Percentiles rank a stretch among this genome's conserved stretches.
These are phyloP conservation scores for Penicillium olsonii DNA, from an alignment of 2,329 filamentous ascomycete genomes.

Conservation along the genomic window DNA sequence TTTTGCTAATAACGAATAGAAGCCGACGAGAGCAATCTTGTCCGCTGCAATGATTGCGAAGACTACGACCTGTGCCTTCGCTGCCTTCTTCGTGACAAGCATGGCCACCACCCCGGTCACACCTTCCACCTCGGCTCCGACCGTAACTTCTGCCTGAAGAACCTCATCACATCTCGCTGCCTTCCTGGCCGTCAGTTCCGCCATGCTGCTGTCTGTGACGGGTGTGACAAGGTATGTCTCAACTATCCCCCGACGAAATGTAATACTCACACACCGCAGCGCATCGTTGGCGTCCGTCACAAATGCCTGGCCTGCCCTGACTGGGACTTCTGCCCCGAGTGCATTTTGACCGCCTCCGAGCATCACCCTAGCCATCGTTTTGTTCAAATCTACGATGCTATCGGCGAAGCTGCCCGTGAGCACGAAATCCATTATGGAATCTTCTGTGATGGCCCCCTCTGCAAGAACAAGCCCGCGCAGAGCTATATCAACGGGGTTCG, in stretches of 20 bases:
- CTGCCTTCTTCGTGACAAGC: slow-evolving; percentile 74
- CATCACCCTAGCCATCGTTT: slow-evolving; percentile 86
- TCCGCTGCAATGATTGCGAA: slow-evolving; percentile 80
- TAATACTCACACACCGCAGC: slow-evolving; percentile 42
- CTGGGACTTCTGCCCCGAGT: slow-evolving; percentile 89
- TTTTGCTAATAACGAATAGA: slow-evolving; percentile 48
- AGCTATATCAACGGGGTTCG: slow-evolving; percentile 76
- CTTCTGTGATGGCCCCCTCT: slow-evolving; percentile 92
- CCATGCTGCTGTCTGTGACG: slow-evolving; percentile 91
- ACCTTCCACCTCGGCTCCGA: slow-evolving; percentile 62
- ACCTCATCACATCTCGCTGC: slow-evolving; percentile 67
- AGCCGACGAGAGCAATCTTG: slow-evolving; percentile 74
- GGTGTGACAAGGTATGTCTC: slow-evolving; percentile 70
- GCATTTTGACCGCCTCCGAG: slow-evolving; percentile 65
- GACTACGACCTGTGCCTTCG: slow-evolving; percentile 89
- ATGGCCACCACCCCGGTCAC: slow-evolving; percentile 91
- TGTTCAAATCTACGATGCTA: slow-evolving; percentile 77
- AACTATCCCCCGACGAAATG: slow-evolving; percentile 9
- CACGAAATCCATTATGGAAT: slow-evolving; percentile 73
- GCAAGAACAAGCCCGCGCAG: slow-evolving; percentile 54
- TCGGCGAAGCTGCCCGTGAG: slow-evolving; percentile 49
- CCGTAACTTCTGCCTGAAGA: slow-evolving; percentile 60
- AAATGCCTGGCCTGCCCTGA: slow-evolving; percentile 97
- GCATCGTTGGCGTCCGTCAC: slow-evolving; percentile 85
- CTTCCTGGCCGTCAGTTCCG: slow-evolving; percentile 75